Base-by-base conservation (phyloP, 371 early-diverging fungal genomes). In the Circinella minor region DNA sequence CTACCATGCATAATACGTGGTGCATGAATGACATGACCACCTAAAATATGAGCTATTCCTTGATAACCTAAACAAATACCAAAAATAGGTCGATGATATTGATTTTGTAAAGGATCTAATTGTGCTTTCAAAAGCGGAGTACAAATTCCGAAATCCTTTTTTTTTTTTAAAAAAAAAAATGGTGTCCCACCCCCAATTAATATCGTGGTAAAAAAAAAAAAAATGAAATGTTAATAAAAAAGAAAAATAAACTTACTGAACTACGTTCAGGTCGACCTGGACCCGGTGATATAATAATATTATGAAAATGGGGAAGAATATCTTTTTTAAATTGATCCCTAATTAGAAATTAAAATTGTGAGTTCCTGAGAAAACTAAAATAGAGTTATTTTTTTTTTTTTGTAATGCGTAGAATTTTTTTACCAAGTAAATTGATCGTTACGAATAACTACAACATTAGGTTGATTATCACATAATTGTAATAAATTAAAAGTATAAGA, bases 51-150 rank as follows among this genome's bases (percentile, higher is more conserved):
- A 1, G 92, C 97, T 34, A 97, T 89, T 7, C 97, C 95, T 78
- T 99, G 99, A 80, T 97, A 95, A 0, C 99, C 99, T 51, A 99
- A 82, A 77, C 99, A 99, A 0, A 99, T 95, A 59, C 99, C 99
- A 66, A 99, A 88, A 11, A 98, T 83, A 3, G 99, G 99, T 36
- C 83, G 66, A 67, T 83, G 83, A 27, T 68, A 65, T 10, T 77
- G 47, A 8, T 37, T 17, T 39, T 75, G 73, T 8, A 9, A n/a
- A 38, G 74, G 77, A 69, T 81, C 80, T 48, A 75, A 61, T 68
- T 85, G 85, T 20, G 87, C 75, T 39, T 81, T 66, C 36, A 98
- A 75, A 14, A 96, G 72, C 13, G 89, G 80, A 5, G 76, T 75
- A 74, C 95, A 94, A 37, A 95, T 76, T 8, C 96, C 97, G 88